Evolutionary conservation across 2,329 filamentous ascomycete genomes (phyloP), one percentile per base, ranked within the genome.

Genomic region (Fusarium neocosmosporiellum): DNA sequence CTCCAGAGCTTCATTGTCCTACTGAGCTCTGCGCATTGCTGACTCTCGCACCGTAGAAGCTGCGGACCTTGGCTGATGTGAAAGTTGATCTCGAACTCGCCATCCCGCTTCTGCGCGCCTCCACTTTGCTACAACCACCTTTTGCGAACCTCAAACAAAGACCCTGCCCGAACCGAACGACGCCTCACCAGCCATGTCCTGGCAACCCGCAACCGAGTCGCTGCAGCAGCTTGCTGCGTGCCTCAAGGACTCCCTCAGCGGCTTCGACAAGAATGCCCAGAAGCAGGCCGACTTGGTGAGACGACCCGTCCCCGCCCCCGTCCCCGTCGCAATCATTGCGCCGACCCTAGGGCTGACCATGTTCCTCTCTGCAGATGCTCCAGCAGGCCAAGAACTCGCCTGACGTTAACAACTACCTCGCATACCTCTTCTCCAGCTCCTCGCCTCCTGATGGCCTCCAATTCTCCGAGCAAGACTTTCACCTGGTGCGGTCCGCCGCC

Each of bases 381-480:
- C 88, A 90, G 74, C 93, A 97, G 85, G 96, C 96, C 69, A 97
- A 94, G 81, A 85, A 88, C 60, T 96, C 94, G 13, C 95, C 95
- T 57, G 96, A 98, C 82, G 94, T 98, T 86, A 96, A 97, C 86
- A 98, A 98, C 84, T 99, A 99, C 83, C 91, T 99, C 50, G 93
- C 94, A 76, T 98, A 93, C 83, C 89, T 99, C 71, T 94, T 97
- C 83, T 94, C 93, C 68, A 94, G 89, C 77, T 81, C 90, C 65
- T 87, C 91, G 72, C 85, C 87, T 59, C 90, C 93, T 54, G 83
- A 86, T 65, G 90, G 86, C 71, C 85, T 93, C 79, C 85, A 86
- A 75, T 88, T 89, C 76, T 88, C 87, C 60, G 78, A 86, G 74
- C 79, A 88, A 72, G 86, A 93, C 80, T 92, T 94, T 84, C 89